Evolutionary conservation across 495 filamentous ascomycete species (phyloP), one percentile per base, ranked within the genome.

Genomic region (Penicillium riverlandense): DNA sequence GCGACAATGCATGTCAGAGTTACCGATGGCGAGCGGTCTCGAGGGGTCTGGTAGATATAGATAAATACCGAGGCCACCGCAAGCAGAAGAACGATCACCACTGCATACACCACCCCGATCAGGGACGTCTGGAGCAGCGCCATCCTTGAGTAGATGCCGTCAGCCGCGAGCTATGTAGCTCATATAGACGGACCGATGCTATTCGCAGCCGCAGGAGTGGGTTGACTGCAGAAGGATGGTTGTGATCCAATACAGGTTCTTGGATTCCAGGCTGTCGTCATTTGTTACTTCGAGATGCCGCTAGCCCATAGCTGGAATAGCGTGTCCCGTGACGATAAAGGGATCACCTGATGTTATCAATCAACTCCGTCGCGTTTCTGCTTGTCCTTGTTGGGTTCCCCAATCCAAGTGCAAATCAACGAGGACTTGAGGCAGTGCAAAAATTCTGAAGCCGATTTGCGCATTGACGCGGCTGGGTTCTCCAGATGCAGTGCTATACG

Each of bases 101-200:
- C 79, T 44, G 80, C 88, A 66, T 89, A 96, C n/a, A 90, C 77
- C 29, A 90, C 78, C 90, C 90, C 95, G 51, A 95, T 94, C 34
- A 95, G 76, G 53, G 85, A 84, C 6, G 82, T 83, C 59, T 90
- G 87, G 41, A 95, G 76, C 54, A 89, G 75, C 11, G 78, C 79
- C 83, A 85, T 84, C 10, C 10, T 39, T 60, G 45, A 44, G 50
- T 36, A 22, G 16, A 7, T 31, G 7, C 22, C 22, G 37, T 44
- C 35, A 49, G 22, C 4, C 22, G 22, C 22, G 3, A 22, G 22
- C 22, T 22, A 4, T 22, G 22, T 22, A 22, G 22, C 6, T 22
- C 22, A 22, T 6, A 22, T 22, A 22, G 22, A 22, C 22, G 6
- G 22, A 22, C 22, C 6, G 22, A 22, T 6, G 22, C 22, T 22